Conservation (phyloP, 1,139 yeast genomes). For the Debaryomycetaceae sp. region DNA sequence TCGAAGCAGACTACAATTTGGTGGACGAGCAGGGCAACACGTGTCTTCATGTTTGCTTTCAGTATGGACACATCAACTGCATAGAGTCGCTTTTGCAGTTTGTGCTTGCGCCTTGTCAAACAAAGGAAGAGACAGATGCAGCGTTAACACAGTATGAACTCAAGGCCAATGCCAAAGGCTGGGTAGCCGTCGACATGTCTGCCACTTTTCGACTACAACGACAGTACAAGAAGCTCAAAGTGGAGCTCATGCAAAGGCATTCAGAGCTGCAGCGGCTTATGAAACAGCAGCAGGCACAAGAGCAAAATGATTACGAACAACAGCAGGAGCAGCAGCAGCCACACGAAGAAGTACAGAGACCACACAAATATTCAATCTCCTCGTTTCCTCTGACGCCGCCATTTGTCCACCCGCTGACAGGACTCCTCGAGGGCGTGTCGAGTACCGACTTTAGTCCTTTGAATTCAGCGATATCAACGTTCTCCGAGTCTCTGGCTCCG, state of each 20-base stretch:
- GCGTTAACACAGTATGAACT: constrained; percentile 16
- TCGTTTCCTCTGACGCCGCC: too few species aligned
- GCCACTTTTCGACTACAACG: constrained; percentile 42
- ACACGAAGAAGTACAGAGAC: too few species aligned
- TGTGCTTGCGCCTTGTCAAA: constrained; percentile 11
- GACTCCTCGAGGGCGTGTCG: too few species aligned
- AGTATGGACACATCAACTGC: constrained; percentile 67
- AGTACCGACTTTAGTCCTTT: neutral
- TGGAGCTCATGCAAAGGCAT: too few species aligned
- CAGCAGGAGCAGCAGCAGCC: too few species aligned
- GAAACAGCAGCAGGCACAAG: too few species aligned
- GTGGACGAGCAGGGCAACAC: constrained; percentile 68
- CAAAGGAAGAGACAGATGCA: constrained; percentile 7
- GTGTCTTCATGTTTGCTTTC: constrained; percentile 76
- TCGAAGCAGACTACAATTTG: constrained; percentile 70
- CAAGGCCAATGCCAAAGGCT: constrained; percentile 53
- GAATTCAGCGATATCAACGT: constrained; percentile 5
- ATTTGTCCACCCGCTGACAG: too few species aligned
- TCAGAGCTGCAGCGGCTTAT: too few species aligned
- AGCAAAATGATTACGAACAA: too few species aligned
- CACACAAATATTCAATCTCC: too few species aligned
- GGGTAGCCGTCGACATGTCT: constrained; percentile 65
- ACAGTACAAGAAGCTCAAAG: constrained; percentile 20
- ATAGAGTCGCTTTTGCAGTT: constrained; percentile 52
- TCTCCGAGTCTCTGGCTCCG: constrained; percentile 12